phyloP scores from a whole-genome alignment of 345 rosid species.

The Brassica nigra region DNA sequence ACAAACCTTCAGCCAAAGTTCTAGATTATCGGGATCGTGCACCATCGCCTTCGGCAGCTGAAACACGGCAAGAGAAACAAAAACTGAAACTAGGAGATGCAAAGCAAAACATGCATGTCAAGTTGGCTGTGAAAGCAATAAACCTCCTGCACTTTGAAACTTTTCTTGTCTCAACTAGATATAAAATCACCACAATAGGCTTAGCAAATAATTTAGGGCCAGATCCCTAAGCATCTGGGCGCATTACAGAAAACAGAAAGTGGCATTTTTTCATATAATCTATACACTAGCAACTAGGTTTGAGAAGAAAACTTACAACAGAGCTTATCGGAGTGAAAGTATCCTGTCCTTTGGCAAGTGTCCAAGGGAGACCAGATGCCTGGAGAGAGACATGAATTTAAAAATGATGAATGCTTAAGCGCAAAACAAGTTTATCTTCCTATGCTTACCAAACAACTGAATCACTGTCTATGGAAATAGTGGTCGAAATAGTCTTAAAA shows the following conservation, averaged over 20 bases:
- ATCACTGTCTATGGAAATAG: background rate
- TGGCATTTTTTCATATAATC: background rate
- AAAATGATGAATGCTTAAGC: background rate
- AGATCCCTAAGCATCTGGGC: background rate
- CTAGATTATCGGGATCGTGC: conserved; percentile 79
- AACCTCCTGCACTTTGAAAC: background rate
- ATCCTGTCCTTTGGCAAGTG: background rate
- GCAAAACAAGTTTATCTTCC: too few relatives aligned
- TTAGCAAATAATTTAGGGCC: background rate
- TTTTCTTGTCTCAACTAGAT: conserved; percentile 1
- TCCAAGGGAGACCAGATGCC: conserved; percentile 1
- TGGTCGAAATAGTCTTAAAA: background rate
- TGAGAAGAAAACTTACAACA: background rate
- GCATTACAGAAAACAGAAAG: background rate
- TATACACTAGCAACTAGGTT: background rate
- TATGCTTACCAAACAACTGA: too few relatives aligned
- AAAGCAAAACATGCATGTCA: background rate
- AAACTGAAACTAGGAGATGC: background rate
- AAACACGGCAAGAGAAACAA: conserved; percentile 11
- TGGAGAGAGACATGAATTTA: background rate
- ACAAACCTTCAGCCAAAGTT: conserved; percentile 87
- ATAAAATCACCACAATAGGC: background rate
- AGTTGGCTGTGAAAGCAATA: conserved; percentile 2
- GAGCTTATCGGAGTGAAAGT: background rate
- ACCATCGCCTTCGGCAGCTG: conserved; percentile 71